A percentile compares a stretch with the other conserved stretches of the same genome.
These are phyloP conservation scores for Ulmus americana DNA, from an alignment of 331 rosid genomes.

Conservation along the genomic window DNA sequence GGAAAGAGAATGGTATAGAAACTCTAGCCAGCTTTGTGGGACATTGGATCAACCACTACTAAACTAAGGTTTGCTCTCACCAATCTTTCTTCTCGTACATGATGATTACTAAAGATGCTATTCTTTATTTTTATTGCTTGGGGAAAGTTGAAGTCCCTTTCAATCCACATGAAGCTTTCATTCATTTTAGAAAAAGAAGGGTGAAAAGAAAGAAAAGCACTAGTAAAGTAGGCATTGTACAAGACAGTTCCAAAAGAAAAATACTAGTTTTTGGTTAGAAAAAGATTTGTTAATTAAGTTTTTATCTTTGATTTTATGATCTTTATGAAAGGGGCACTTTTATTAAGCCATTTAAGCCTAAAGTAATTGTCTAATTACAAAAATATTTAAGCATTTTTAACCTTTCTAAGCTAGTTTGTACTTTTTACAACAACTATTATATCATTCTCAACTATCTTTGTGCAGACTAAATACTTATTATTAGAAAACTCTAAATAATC, in stretches of 20 bases:
- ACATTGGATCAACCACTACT: conserved; percentile 7
- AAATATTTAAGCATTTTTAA: neutral
- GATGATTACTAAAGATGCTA: neutral
- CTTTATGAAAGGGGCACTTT: neutral
- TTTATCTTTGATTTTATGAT: neutral
- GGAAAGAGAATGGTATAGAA: conserved; percentile 1
- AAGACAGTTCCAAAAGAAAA: conserved; percentile 9
- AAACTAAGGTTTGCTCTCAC: conserved; percentile 2
- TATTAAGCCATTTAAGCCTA: neutral
- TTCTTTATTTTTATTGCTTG: neutral
- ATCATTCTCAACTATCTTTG: neutral
- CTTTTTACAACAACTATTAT: neutral
- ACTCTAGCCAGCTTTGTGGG: conserved; percentile 6
- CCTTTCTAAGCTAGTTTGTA: neutral
- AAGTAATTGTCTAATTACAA: conserved; percentile 5
- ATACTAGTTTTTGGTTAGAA: neutral
- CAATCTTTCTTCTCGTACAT: neutral
- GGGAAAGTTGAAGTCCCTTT: conserved; percentile 10
- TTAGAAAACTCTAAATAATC: neutral
- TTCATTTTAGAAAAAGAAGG: neutral
- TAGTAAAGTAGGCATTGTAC: neutral
- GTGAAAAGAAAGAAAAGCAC: neutral
- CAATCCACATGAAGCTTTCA: neutral
- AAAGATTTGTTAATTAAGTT: neutral
- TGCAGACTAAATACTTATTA: neutral